Evolutionary conservation across 1,284 basidiomycete genomes (phyloP).

Genomic region (Cutaneotrichosporon cutaneum): DNA sequence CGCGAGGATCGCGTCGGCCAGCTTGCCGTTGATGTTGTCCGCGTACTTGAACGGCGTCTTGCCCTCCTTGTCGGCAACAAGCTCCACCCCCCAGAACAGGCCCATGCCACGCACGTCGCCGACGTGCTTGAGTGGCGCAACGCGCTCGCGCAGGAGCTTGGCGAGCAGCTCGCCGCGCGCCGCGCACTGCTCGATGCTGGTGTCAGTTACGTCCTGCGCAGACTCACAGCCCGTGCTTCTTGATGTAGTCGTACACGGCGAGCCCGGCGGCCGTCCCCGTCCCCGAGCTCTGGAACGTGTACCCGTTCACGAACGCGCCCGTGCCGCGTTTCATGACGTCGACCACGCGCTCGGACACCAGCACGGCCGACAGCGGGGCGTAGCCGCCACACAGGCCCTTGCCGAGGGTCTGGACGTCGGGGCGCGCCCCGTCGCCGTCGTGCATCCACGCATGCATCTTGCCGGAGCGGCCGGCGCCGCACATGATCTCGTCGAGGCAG

Average conservation of each 20-base stretch:
- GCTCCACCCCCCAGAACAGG: conserved; percentile 77
- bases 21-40: conserved; percentile 25
- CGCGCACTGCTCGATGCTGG: conserved; percentile 61
- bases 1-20: conserved; percentile 31
- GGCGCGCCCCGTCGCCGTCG: conserved; percentile 56
- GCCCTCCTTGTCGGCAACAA: conserved; percentile 49
- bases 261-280: conserved; percentile 72
- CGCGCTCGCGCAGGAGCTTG: conserved; percentile 64
- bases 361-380: conserved; percentile 74
- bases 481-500: conserved; percentile 82
- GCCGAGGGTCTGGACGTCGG: conserved; percentile 79
- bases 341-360: conserved; percentile 69
- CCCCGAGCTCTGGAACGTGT: conserved; percentile 80
- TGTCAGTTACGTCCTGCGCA: neutral
- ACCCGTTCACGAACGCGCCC: conserved; percentile 66
- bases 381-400: conserved; percentile 86
- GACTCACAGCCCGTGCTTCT: conserved; percentile 26
- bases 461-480: conserved; percentile 79
- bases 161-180: conserved; percentile 64
- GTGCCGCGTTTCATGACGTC: conserved; percentile 65
- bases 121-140: conserved; percentile 26
- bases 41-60: conserved; percentile 31
- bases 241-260: conserved; percentile 58
- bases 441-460: conserved; percentile 78
- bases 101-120: conserved; percentile 59